A percentile compares a stretch with the other conserved stretches of the same genome.
phyloP scores from a whole-genome alignment of 371 early-diverging fungal species.

The Polyrhizophydium stewartii region DNA sequence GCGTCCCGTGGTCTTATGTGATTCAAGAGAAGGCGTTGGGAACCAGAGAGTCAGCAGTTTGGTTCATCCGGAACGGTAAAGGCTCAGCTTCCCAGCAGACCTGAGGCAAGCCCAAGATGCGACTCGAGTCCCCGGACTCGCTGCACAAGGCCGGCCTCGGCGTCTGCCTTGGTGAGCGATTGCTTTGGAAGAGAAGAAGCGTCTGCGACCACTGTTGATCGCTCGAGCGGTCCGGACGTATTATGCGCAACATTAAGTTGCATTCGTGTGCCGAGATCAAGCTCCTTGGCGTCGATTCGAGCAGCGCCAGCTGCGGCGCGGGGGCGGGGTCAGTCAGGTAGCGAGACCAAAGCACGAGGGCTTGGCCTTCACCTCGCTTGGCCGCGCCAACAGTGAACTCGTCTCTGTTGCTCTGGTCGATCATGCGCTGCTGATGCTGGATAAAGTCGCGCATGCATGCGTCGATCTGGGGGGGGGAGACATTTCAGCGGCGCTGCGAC shows the following conservation, averaged over 20 bases:
- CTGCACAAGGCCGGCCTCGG: background rate
- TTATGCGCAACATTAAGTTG: background rate
- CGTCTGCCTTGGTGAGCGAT: too few relatives aligned
- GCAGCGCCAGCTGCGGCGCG: background rate
- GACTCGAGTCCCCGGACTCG: background rate
- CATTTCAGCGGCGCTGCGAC: too few relatives aligned
- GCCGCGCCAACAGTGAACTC: background rate
- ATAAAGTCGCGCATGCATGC: too few relatives aligned
- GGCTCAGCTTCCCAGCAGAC: too few relatives aligned
- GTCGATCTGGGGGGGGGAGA: too few relatives aligned
- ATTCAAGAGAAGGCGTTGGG: too few relatives aligned
- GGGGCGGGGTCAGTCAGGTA: too few relatives aligned
- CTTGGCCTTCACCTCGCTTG: too few relatives aligned
- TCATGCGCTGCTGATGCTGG: too few relatives aligned
- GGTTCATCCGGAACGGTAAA: too few relatives aligned
- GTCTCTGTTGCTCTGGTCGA: background rate
- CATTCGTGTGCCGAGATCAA: background rate
- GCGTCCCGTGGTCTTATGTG: too few relatives aligned
- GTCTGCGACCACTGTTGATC: background rate
- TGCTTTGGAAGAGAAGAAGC: background rate
- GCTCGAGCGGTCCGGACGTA: background rate
- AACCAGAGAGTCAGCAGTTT: conserved; percentile 2
- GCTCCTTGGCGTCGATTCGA: background rate
- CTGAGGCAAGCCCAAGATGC: background rate
- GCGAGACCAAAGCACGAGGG: too few relatives aligned